Evolutionary conservation across 148 eudicot genomes (phyloP).

Genomic region (Diospyros lotus): DNA sequence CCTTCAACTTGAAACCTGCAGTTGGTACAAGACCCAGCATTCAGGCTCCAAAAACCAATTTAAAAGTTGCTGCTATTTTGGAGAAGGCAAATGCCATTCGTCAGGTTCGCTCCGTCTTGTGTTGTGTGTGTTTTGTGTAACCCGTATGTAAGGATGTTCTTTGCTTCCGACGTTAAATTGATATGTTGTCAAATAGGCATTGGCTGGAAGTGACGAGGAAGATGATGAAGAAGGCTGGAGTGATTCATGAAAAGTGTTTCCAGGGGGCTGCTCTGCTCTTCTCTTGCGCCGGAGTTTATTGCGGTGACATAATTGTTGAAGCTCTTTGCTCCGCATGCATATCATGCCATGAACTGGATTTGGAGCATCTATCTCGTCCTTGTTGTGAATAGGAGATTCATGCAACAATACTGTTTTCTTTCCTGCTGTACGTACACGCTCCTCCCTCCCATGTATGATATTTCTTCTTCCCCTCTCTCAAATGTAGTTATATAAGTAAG

Average conservation of each 20-base stretch:
- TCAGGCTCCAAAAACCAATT: slow-evolving; percentile 84
- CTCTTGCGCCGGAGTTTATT: not conserved
- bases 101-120: slow-evolving; percentile 47
- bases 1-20: slow-evolving; percentile 82
- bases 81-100: slow-evolving; percentile 94
- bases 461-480: not conserved
- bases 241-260: slow-evolving; percentile 44
- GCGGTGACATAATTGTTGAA: slow-evolving; percentile 8
- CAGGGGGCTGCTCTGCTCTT: not conserved
- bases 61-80: slow-evolving; percentile 88
- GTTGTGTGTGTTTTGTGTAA: too few relatives aligned
- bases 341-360: not conserved
- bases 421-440: not conserved
- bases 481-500: not conserved
- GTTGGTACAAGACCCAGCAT: slow-evolving; percentile 63
- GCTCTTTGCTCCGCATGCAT: not conserved
- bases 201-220: slow-evolving; percentile 92
- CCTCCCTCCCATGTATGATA: not conserved
- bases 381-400: slow-evolving; percentile 16
- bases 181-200: slow-evolving; percentile 50
- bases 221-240: slow-evolving; percentile 91
- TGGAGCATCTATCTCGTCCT: not conserved
- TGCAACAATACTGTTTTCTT: slow-evolving; percentile 9
- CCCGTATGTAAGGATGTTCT: too few relatives aligned
- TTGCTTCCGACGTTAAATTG: too few relatives aligned